Evolutionary conservation across 257 asterid species (phyloP).

Genomic region (Solanum clarkiae): DNA sequence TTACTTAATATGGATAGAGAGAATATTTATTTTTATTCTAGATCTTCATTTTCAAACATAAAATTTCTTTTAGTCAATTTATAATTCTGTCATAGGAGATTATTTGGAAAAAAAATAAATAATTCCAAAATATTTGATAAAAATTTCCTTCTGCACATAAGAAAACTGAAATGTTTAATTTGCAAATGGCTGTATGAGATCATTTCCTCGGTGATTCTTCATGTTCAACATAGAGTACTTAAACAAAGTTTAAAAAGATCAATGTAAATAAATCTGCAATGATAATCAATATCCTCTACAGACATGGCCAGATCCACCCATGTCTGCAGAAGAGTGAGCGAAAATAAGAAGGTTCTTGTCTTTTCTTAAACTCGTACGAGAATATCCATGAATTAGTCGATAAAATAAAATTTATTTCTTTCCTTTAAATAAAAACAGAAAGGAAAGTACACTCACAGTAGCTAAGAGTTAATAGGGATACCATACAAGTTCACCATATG

Average conservation of each 20-base stretch:
- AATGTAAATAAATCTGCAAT: not conserved
- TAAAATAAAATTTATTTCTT: slow-evolving; percentile 5
- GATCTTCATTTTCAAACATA: too few relatives aligned
- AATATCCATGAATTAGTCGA: not conserved
- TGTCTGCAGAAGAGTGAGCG: not conserved
- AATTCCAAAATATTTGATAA: too few relatives aligned
- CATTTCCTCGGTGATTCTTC: not conserved
- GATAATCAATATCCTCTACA: not conserved
- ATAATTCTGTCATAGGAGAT: too few relatives aligned
- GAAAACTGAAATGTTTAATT: not conserved
- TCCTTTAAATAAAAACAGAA: slow-evolving; percentile 30
- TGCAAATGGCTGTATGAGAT: not conserved
- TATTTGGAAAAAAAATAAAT: too few relatives aligned
- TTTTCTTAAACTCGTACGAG: not conserved
- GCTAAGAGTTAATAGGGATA: not conserved
- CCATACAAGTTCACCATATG: not conserved
- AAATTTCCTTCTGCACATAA: too few relatives aligned
- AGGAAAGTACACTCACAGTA: slow-evolving; percentile 14
- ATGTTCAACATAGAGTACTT: not conserved
- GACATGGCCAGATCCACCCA: not conserved
- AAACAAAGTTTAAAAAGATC: not conserved
- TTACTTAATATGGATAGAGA: too few relatives aligned
- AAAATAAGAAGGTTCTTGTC: not conserved
- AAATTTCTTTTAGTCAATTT: too few relatives aligned
- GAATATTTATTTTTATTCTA: too few relatives aligned